These are phyloP conservation scores for Cenococcum geophilum DNA, from an alignment of 495 filamentous ascomycete species.

Conservation along the genomic window DNA sequence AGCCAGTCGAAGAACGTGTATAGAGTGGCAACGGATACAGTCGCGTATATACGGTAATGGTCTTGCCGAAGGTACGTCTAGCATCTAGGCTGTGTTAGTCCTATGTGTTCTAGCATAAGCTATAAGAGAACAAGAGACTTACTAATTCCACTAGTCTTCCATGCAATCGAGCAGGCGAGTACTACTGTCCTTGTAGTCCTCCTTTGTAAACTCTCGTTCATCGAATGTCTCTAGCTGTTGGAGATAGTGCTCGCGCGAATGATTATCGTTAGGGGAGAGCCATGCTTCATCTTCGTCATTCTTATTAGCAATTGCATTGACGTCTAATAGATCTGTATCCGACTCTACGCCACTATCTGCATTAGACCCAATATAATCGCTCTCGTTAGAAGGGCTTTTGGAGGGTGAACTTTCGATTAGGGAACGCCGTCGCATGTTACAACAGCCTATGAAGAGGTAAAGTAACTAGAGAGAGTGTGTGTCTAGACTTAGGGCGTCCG, in stretches of 20 bases:
- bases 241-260: slow-evolving; percentile 5
- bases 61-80: background rate
- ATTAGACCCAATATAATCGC: background rate
- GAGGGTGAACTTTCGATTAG: background rate
- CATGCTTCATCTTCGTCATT: background rate
- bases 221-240: slow-evolving; percentile 9
- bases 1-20: slow-evolving; percentile 35
- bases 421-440: background rate
- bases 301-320: background rate
- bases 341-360: background rate
- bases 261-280: background rate
- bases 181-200: slow-evolving; percentile 19
- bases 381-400: background rate
- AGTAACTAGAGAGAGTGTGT: no score
- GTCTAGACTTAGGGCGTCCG: background rate
- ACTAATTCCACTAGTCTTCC: background rate
- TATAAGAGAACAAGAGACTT: background rate
- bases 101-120: background rate
- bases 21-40: background rate
- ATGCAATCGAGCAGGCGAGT: slow-evolving; percentile 15
- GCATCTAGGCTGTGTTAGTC: background rate
- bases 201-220: slow-evolving; percentile 10
- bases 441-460: no score
- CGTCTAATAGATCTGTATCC: background rate
- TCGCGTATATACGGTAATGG: background rate